Conservation (phyloP, 306 rosid species). For the Mimosa pudica region DNA sequence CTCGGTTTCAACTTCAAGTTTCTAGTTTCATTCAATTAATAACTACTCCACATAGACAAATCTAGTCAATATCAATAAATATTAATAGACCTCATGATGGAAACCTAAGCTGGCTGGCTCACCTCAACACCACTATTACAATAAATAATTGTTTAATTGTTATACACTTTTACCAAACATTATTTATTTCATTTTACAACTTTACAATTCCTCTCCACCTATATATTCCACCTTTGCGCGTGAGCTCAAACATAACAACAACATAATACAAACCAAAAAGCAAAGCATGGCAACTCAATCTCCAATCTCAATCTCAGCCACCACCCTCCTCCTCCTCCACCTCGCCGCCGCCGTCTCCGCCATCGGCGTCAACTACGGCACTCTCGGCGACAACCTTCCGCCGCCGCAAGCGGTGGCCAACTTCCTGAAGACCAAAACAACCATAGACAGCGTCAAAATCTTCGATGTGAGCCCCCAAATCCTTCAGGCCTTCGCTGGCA, state of each 20-base stretch:
- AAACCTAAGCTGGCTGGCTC: no score
- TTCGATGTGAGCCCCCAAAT: constrained; percentile 77
- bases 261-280: neutral
- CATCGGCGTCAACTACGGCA: constrained; percentile 91
- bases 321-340: constrained; percentile 43
- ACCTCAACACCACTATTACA: neutral
- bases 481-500: constrained; percentile 73
- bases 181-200: neutral
- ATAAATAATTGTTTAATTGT: no score
- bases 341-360: constrained; percentile 44
- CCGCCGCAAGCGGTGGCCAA: constrained; percentile 61
- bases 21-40: neutral
- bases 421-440: constrained; percentile 62
- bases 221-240: neutral
- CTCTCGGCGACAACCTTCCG: constrained; percentile 75
- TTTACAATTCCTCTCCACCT: neutral
- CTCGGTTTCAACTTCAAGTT: neutral
- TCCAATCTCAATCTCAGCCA: neutral
- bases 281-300: constrained; percentile 32
- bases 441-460: constrained; percentile 73
- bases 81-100: neutral
- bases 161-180: no score
- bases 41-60: neutral
- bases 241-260: neutral
- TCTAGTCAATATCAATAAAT: neutral